phyloP scores from a whole-genome alignment of 169 alveolate genomes.

The Amoebophrya sp. region DNA sequence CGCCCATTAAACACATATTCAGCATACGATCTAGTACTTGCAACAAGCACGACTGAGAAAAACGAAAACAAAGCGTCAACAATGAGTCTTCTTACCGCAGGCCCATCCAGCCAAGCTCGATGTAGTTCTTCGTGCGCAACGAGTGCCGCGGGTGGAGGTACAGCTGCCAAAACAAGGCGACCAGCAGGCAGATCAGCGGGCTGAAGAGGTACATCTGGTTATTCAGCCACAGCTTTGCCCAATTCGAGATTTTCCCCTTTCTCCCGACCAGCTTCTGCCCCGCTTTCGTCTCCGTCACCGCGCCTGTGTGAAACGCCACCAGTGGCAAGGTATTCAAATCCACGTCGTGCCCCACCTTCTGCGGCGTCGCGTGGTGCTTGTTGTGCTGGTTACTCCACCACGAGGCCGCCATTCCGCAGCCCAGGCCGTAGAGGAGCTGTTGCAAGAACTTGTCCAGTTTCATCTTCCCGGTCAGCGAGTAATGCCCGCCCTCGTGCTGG shows the following conservation, averaged over 20 bases:
- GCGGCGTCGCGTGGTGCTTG: slow-evolving; percentile 26
- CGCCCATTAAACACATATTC: too few species aligned
- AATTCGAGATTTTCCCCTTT: neutral
- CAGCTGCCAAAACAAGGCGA: slow-evolving; percentile 17
- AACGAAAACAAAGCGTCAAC: neutral
- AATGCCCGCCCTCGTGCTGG: slow-evolving; percentile 25
- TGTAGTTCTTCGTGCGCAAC: neutral
- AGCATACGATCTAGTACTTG: too few species aligned
- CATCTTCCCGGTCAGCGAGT: slow-evolving; percentile 11
- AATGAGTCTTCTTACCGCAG: neutral
- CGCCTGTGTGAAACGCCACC: slow-evolving; percentile 16
- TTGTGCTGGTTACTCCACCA: slow-evolving; percentile 17
- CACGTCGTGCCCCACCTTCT: slow-evolving; percentile 9
- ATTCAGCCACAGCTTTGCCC: neutral
- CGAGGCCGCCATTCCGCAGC: slow-evolving; percentile 1
- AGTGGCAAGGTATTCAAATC: slow-evolving; percentile 15
- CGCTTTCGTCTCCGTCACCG: neutral
- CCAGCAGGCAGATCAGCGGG: slow-evolving; percentile 4
- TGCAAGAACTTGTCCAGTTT: neutral
- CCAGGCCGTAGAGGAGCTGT: neutral
- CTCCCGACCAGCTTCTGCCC: neutral
- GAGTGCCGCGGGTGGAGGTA: slow-evolving; percentile 18
- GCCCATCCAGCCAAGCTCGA: neutral
- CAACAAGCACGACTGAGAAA: too few species aligned
- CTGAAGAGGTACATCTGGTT: neutral